Evolutionary conservation across 2,329 filamentous ascomycete species (phyloP).

Genomic region (Aspergillus transmontanensis): DNA sequence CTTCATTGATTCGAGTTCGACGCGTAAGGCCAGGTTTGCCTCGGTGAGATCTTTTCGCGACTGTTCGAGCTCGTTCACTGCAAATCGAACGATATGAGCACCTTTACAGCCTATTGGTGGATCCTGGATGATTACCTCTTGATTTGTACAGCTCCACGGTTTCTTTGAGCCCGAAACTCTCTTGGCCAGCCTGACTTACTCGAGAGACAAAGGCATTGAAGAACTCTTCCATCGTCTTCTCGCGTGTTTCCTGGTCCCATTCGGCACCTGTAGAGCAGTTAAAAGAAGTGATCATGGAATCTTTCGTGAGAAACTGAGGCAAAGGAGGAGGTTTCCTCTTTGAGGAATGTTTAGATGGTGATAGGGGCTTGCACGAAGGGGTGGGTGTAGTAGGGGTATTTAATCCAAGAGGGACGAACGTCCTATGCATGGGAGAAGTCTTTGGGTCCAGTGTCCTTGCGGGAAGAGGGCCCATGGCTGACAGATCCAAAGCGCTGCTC

Average conservation of each 20-base stretch:
- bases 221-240: conserved; percentile 75
- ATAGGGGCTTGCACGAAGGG: conserved; percentile 28
- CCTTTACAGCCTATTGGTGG: background rate
- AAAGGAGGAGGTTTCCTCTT: conserved; percentile 38
- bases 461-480: conserved; percentile 12
- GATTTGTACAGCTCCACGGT: conserved; percentile 73
- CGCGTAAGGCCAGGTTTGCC: conserved; percentile 59
- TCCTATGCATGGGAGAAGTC: conserved; percentile 10
- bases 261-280: conserved; percentile 34
- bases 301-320: conserved; percentile 65
- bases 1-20: conserved; percentile 67
- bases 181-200: conserved; percentile 68
- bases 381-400: conserved; percentile 27
- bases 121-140: conserved; percentile 59
- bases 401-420: conserved; percentile 17
- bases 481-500: conserved; percentile 10
- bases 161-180: conserved; percentile 72
- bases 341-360: conserved; percentile 39
- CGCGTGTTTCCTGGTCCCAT: conserved; percentile 76
- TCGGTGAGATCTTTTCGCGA: conserved; percentile 54
- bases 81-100: conserved; percentile 5
- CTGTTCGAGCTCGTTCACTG: conserved; percentile 61
- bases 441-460: conserved; percentile 17
- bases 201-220: conserved; percentile 72
- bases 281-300: conserved; percentile 72